phyloP scores from a whole-genome alignment of 805 yeast species.

The Metschnikowia lachancei region DNA sequence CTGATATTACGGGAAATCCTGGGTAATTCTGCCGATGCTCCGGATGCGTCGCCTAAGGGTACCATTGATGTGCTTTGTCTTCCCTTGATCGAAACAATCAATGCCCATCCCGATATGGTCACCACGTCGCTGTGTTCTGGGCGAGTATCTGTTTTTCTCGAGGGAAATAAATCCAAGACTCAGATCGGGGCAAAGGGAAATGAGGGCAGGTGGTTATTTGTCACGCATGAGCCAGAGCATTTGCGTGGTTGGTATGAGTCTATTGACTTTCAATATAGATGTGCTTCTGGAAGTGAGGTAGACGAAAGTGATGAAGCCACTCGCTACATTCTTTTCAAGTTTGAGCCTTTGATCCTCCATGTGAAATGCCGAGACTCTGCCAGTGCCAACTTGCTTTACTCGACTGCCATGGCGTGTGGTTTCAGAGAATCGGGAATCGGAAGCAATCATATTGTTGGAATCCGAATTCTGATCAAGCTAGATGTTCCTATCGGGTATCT shows the following conservation, averaged over 20 bases:
- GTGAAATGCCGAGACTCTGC: constrained; percentile 67
- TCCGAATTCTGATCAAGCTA: constrained; percentile 67
- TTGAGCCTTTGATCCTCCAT: constrained; percentile 82
- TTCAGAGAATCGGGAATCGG: constrained; percentile 88
- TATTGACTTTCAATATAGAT: constrained; percentile 22
- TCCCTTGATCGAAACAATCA: constrained; percentile 70
- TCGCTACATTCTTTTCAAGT: constrained; percentile 69
- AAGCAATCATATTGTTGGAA: constrained; percentile 70
- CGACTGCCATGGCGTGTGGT: constrained; percentile 78
- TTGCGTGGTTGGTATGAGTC: constrained; percentile 49
- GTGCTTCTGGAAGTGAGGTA: constrained; percentile 1
- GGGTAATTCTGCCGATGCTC: constrained; percentile 39
- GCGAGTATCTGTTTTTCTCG: constrained; percentile 75
- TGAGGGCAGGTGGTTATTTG: constrained; percentile 81
- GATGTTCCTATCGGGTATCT: constrained; percentile 75
- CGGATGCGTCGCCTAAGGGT: constrained; percentile 85
- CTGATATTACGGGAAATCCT: constrained; percentile 53
- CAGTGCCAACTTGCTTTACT: constrained; percentile 60
- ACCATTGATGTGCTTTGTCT: constrained; percentile 71
- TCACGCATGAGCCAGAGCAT: constrained; percentile 59
- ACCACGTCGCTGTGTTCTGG: constrained; percentile 91
- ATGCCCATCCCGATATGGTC: constrained; percentile 62
- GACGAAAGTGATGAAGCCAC: constrained; percentile 18
- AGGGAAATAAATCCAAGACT: constrained; percentile 53
- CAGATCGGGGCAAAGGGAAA: constrained; percentile 80